A percentile compares a stretch with the other conserved stretches of the same genome.
These are phyloP conservation scores for Skeletonema menzelii DNA, from an alignment of 108 stramenopile species.

Conservation along the genomic window DNA sequence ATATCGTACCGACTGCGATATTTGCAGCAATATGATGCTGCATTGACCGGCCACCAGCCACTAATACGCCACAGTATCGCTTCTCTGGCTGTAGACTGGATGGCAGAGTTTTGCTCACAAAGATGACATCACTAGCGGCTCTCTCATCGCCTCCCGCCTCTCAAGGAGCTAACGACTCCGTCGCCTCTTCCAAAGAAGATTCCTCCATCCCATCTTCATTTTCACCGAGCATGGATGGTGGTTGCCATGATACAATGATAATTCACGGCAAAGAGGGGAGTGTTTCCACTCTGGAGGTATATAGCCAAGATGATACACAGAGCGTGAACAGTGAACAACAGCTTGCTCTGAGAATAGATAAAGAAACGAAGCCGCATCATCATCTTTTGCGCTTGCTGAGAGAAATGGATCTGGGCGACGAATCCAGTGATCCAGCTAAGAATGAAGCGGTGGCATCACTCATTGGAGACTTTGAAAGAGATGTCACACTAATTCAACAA, in stretches of 20 bases:
- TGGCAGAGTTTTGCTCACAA: too few relatives aligned
- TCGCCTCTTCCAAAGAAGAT: neutral
- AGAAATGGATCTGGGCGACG: conserved; percentile 10
- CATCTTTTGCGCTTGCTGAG: conserved; percentile 22
- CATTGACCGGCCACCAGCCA: too few relatives aligned
- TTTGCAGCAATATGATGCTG: too few relatives aligned
- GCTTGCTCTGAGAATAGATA: conserved; percentile 12
- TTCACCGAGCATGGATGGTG: neutral
- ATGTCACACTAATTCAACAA: conserved; percentile 20
- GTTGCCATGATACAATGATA: neutral
- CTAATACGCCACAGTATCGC: too few relatives aligned
- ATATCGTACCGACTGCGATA: too few relatives aligned
- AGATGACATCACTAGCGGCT: neutral
- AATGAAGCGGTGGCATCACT: conserved; percentile 14
- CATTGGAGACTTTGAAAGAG: conserved; percentile 18
- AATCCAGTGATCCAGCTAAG: conserved; percentile 3
- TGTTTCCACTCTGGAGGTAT: neutral
- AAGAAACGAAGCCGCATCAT: conserved; percentile 20
- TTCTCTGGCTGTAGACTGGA: too few relatives aligned
- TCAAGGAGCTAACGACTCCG: neutral
- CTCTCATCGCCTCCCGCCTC: neutral
- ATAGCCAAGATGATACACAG: neutral
- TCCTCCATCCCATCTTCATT: neutral
- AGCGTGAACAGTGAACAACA: conserved; percentile 5
- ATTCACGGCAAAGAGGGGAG: neutral